Evolutionary conservation across 352 stramenopile genomes (phyloP).

Genomic region (Aphanomyces invadans): DNA sequence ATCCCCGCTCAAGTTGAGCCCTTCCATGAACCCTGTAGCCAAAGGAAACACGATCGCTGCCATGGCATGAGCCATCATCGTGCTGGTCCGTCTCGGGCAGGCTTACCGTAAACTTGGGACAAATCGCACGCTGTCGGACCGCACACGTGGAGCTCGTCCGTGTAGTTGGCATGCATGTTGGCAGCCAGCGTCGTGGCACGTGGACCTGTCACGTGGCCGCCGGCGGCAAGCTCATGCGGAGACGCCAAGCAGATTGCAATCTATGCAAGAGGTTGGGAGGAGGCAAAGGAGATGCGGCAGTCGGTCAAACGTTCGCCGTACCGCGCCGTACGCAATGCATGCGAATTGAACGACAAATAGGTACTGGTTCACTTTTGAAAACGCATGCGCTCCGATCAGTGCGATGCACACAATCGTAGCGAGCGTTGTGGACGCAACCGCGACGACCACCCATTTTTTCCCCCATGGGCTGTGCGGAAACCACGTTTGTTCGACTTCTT

Average conservation of each 20-base stretch:
- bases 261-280: background rate
- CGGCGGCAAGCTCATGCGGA: constrained; percentile 36
- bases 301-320: constrained; percentile 28
- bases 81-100: too few relatives aligned
- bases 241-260: constrained; percentile 35
- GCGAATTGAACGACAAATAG: constrained; percentile 60
- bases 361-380: constrained; percentile 68
- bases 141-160: constrained; percentile 33
- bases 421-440: constrained; percentile 43
- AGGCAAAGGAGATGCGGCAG: background rate
- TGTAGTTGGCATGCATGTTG: constrained; percentile 44
- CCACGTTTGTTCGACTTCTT: constrained; percentile 54
- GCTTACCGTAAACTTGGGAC: constrained; percentile 41
- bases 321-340: constrained; percentile 49
- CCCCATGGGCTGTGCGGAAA: constrained; percentile 33
- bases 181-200: constrained; percentile 34
- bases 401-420: constrained; percentile 43
- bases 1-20: constrained; percentile 71
- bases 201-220: constrained; percentile 47
- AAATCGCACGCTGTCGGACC: constrained; percentile 36
- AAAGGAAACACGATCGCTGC: constrained; percentile 70
- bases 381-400: constrained; percentile 57
- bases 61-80: constrained; percentile 7
- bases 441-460: constrained; percentile 39
- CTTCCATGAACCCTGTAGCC: constrained; percentile 78